Evolutionary conservation across 176 grass and related monocot species (phyloP).

Genomic region (Raddia guianensis): DNA sequence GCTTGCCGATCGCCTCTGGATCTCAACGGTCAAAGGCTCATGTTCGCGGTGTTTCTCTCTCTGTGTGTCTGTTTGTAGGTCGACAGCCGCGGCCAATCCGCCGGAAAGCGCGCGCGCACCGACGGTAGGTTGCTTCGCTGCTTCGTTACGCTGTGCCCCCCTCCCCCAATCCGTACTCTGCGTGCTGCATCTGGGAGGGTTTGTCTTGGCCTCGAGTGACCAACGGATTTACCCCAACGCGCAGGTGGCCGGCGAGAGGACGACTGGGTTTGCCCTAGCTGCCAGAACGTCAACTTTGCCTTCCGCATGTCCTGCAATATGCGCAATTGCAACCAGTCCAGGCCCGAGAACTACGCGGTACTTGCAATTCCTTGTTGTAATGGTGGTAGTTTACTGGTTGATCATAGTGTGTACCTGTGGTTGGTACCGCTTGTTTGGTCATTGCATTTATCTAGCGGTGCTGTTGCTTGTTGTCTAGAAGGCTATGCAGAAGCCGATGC

Average conservation of each 20-base stretch:
- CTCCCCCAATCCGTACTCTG: not conserved
- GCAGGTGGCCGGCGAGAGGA: constrained; percentile 75
- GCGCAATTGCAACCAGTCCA: constrained; percentile 81
- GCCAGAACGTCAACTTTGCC: constrained; percentile 83
- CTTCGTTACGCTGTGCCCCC: not conserved
- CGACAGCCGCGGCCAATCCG: constrained; percentile 66
- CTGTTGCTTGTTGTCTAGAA: constrained; percentile 47
- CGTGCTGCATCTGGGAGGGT: constrained; percentile 18
- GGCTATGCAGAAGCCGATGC: constrained; percentile 56
- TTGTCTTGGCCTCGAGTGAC: not conserved
- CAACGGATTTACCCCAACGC: not conserved
- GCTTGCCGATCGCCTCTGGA: not conserved
- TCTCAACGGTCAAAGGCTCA: not conserved
- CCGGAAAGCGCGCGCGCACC: constrained; percentile 84
- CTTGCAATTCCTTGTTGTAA: not conserved
- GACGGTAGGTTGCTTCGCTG: constrained; percentile 54
- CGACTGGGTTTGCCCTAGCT: constrained; percentile 89
- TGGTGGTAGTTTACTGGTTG: not conserved
- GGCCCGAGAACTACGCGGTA: constrained; percentile 68
- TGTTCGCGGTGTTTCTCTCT: not conserved
- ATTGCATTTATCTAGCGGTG: constrained; percentile 43
- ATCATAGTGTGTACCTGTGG: not conserved
- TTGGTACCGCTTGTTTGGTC: not conserved
- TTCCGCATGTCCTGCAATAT: constrained; percentile 94
- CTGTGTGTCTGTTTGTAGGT: constrained; percentile 44